phyloP scores from a whole-genome alignment of 805 yeast genomes.

The Candida verbasci region DNA sequence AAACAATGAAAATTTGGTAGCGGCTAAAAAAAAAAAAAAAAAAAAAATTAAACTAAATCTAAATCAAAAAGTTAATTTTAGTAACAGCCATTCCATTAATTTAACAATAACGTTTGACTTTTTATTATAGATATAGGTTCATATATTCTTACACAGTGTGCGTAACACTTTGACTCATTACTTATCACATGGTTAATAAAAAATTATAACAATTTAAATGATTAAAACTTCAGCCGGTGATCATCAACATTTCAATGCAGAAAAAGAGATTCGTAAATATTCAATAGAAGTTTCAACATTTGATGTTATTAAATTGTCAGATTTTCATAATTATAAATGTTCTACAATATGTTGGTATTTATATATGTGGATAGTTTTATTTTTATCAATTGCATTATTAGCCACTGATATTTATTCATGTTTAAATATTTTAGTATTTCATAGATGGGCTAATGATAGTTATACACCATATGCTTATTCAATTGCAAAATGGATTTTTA shows the following conservation, averaged over 20 bases:
- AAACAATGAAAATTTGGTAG: too few relatives aligned
- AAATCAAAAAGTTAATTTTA: too few relatives aligned
- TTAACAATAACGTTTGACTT: too few relatives aligned
- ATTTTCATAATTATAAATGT: conserved; percentile 41
- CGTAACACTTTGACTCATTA: too few relatives aligned
- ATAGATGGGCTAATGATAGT: conserved; percentile 59
- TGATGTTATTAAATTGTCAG: conserved; percentile 43
- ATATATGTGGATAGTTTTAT: conserved; percentile 43
- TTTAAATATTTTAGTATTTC: conserved; percentile 65
- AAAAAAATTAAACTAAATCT: too few relatives aligned
- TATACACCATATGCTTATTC: conserved; percentile 43
- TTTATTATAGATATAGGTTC: too few relatives aligned
- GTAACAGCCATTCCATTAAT: too few relatives aligned
- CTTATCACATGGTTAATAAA: too few relatives aligned
- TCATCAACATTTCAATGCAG: conserved; percentile 10
- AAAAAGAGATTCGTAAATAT: conserved; percentile 15
- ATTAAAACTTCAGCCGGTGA: too few relatives aligned
- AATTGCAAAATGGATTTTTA: conserved; percentile 66
- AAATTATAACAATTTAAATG: too few relatives aligned
- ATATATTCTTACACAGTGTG: too few relatives aligned
- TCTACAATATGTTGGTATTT: conserved; percentile 43
- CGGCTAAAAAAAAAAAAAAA: too few relatives aligned
- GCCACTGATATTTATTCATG: conserved; percentile 79
- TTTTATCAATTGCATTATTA: conserved; percentile 48
- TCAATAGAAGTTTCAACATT: conserved; percentile 40